phyloP scores from a whole-genome alignment of 176 grass and related monocot genomes.

The Hordeum vulgare region DNA sequence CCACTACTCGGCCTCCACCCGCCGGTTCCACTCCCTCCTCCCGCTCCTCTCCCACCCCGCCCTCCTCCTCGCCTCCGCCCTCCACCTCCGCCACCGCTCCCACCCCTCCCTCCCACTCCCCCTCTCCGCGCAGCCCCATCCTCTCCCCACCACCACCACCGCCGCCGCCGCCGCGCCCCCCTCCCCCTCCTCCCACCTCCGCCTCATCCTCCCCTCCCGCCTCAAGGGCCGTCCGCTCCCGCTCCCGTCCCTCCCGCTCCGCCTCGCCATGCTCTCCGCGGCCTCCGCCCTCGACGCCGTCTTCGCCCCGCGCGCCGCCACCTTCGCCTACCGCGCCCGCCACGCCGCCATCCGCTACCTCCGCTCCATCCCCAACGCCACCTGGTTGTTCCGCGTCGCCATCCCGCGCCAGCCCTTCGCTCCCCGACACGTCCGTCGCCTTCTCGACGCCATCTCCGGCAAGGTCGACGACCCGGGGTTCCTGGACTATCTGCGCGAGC shows the following conservation, averaged over 20 bases:
- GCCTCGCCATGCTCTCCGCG: conserved; percentile 48
- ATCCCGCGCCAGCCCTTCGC: conserved; percentile 52
- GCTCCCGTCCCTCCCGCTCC: conserved; percentile 44
- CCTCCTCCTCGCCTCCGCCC: no score
- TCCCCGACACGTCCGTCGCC: conserved; percentile 39
- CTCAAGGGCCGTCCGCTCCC: conserved; percentile 45
- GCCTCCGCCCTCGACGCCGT: conserved; percentile 34
- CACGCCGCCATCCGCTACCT: conserved; percentile 49
- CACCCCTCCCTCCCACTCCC: no score
- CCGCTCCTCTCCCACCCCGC: no score
- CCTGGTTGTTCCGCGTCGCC: conserved; percentile 66
- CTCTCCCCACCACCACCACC: neutral
- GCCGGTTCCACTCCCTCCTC: no score
- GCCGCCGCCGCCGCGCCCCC: conserved; percentile 19
- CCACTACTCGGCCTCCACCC: no score
- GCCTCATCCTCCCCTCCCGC: conserved; percentile 17
- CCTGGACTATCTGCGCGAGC: conserved; percentile 38
- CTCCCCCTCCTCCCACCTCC: neutral
- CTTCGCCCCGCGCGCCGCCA: no score
- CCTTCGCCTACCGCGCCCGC: no score
- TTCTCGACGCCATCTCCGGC: conserved; percentile 33
- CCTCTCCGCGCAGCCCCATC: no score
- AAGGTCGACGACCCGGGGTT: conserved; percentile 55
- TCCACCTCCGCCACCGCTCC: no score
- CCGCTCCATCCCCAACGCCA: conserved; percentile 39